These are phyloP conservation scores for Asterophora lycoperdoides DNA, from an alignment of 768 basidiomycete species.

Conservation along the genomic window DNA sequence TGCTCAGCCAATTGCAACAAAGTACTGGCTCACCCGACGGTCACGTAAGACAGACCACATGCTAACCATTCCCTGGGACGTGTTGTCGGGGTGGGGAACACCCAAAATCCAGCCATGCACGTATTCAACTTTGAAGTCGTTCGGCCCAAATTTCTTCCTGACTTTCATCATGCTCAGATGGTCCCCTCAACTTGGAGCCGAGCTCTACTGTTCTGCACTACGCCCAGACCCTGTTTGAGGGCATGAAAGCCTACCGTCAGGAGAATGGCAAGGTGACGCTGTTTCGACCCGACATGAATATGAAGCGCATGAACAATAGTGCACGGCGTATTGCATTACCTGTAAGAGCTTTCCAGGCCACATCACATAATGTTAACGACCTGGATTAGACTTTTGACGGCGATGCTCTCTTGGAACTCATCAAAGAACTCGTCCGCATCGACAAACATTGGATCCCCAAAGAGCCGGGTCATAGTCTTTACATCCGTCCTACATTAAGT, in stretches of 20 bases:
- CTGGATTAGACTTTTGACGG: slow-evolving; percentile 69
- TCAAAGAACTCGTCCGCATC: slow-evolving; percentile 79
- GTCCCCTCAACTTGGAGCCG: slow-evolving; percentile 69
- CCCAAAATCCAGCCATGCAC: slow-evolving; percentile 83
- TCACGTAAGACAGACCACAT: slow-evolving; percentile 74
- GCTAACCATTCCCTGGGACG: slow-evolving; percentile 75
- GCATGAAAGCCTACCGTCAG: slow-evolving; percentile 90
- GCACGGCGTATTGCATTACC: slow-evolving; percentile 76
- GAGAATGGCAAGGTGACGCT: slow-evolving; percentile 68
- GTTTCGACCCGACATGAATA: slow-evolving; percentile 97
- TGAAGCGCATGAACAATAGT: slow-evolving; percentile 90
- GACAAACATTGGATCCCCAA: slow-evolving; percentile 92
- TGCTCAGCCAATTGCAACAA: neutral
- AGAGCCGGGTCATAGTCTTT: slow-evolving; percentile 84
- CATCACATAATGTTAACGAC: neutral
- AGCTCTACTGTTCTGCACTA: slow-evolving; percentile 86
- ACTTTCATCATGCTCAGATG: slow-evolving; percentile 40
- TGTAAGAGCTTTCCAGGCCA: slow-evolving; percentile 35
- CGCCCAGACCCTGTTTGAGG: slow-evolving; percentile 88
- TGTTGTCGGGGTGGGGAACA: slow-evolving; percentile 69
- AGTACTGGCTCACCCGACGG: slow-evolving; percentile 4
- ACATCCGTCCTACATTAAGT: slow-evolving; percentile 81
- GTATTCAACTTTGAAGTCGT: slow-evolving; percentile 24
- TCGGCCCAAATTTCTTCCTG: neutral
- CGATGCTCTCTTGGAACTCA: slow-evolving; percentile 66